Conservation (phyloP, 257 asterid species). For the Solanum pinnatisectum region DNA sequence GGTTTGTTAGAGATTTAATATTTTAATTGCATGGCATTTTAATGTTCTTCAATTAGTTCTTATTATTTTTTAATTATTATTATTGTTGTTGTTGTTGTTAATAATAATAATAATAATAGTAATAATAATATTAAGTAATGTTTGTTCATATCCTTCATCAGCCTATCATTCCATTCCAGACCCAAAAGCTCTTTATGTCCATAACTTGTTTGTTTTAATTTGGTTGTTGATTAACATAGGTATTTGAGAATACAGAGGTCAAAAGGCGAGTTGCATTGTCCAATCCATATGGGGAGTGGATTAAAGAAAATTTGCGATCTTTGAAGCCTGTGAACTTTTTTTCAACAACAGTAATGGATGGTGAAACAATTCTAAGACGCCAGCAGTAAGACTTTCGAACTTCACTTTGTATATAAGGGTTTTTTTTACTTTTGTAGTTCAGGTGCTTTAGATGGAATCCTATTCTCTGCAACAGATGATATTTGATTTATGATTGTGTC, state of each 20-base stretch:
- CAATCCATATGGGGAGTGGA: slow-evolving; percentile 92
- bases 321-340: slow-evolving; percentile 59
- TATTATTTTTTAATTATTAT: neutral
- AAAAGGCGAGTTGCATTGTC: slow-evolving; percentile 76
- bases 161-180: neutral
- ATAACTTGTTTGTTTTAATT: neutral
- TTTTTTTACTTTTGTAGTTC: neutral
- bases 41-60: neutral
- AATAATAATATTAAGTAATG: neutral
- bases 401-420: neutral
- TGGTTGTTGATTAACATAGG: slow-evolving; percentile 29
- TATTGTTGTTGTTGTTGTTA: neutral
- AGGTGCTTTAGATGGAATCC: neutral
- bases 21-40: neutral
- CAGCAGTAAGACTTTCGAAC: slow-evolving; percentile 66
- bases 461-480: neutral
- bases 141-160: neutral
- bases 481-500: neutral
- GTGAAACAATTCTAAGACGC: slow-evolving; percentile 69
- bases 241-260: slow-evolving; percentile 90
- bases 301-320: slow-evolving; percentile 69
- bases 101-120: neutral
- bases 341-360: slow-evolving; percentile 64
- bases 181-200: neutral
- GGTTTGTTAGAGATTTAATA: slow-evolving; percentile 40